Conservation (phyloP, 345 rosid species). For the Boechera retrofracta region DNA sequence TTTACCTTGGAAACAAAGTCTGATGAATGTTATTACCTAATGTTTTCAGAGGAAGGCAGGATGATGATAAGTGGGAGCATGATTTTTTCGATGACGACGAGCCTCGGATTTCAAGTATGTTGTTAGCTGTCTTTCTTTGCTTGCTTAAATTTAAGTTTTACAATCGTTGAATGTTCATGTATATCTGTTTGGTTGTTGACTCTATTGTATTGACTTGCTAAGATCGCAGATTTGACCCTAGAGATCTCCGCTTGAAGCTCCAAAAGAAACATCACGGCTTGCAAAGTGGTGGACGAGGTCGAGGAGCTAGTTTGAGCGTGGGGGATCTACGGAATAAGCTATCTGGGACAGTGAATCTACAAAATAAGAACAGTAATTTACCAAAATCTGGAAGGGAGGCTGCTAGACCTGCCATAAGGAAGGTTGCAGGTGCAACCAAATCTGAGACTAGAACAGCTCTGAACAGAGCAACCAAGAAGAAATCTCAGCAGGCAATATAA, state of each 20-base stretch:
- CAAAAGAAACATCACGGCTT: conserved; percentile 61
- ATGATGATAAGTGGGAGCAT: conserved; percentile 94
- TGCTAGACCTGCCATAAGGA: conserved; percentile 57
- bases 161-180: conserved; percentile 48
- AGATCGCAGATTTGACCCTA: conserved; percentile 64
- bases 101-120: conserved; percentile 65
- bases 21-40: neutral
- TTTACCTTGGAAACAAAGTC: neutral
- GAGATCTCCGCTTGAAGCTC: conserved; percentile 85
- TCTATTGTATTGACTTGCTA: conserved; percentile 56
- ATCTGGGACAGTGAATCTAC: conserved; percentile 65
- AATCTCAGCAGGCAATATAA: conserved; percentile 57
- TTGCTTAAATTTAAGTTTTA: conserved; percentile 46
- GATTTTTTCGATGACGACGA: conserved; percentile 67
- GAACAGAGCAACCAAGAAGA: conserved; percentile 51
- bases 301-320: conserved; percentile 46
- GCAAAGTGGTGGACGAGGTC: conserved; percentile 55
- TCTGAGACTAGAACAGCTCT: conserved; percentile 55
- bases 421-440: conserved; percentile 54
- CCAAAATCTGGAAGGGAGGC: conserved; percentile 51
- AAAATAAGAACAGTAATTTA: conserved; percentile 47
- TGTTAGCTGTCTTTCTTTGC: conserved; percentile 26
- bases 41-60: conserved; percentile 72
- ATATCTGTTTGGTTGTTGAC: conserved; percentile 51
- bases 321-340: conserved; percentile 81